phyloP scores from a whole-genome alignment of 1,284 basidiomycete species.

The Cutaneotrichosporon mucoides region DNA sequence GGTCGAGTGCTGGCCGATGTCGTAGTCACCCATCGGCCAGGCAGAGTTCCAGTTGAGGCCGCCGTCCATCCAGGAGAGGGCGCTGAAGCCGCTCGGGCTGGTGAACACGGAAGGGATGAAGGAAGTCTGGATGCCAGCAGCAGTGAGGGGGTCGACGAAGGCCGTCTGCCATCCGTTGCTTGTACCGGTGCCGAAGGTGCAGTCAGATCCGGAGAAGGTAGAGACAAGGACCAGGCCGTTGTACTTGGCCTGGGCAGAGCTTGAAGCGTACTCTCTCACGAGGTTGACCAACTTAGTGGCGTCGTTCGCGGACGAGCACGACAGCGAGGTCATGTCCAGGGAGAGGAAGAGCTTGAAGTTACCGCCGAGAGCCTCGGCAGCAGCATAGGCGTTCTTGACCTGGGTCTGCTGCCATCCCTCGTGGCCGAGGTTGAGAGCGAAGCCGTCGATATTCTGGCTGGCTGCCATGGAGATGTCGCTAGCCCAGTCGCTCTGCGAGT shows the following conservation, averaged over 20 bases:
- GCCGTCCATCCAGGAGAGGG: constrained; percentile 44
- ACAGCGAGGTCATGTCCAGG: constrained; percentile 44
- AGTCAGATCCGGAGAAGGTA: constrained; percentile 70
- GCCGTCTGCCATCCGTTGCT: constrained; percentile 31
- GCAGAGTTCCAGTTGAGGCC: constrained; percentile 51
- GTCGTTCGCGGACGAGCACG: constrained; percentile 58
- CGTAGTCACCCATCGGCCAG: constrained; percentile 46
- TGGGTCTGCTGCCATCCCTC: constrained; percentile 64
- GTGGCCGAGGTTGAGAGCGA: constrained; percentile 62
- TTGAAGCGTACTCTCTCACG: constrained; percentile 57
- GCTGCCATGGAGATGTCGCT: constrained; percentile 45
- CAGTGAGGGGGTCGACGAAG: constrained; percentile 12
- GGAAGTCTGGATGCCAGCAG: neutral
- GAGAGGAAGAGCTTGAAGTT: constrained; percentile 68
- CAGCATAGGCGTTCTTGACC: constrained; percentile 61
- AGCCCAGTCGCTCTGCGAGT: constrained; percentile 40
- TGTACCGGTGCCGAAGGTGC: constrained; percentile 60
- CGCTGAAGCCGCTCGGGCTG: constrained; percentile 36
- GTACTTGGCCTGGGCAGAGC: constrained; percentile 63
- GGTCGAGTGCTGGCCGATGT: constrained; percentile 25
- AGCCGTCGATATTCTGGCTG: constrained; percentile 55
- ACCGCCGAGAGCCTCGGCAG: constrained; percentile 45
- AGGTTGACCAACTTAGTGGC: constrained; percentile 57
- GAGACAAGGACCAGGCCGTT: constrained; percentile 60
- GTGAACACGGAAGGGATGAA: constrained; percentile 39